These are phyloP conservation scores for Pythium oligandrum DNA, from an alignment of 352 stramenopile species.

Conservation along the genomic window DNA sequence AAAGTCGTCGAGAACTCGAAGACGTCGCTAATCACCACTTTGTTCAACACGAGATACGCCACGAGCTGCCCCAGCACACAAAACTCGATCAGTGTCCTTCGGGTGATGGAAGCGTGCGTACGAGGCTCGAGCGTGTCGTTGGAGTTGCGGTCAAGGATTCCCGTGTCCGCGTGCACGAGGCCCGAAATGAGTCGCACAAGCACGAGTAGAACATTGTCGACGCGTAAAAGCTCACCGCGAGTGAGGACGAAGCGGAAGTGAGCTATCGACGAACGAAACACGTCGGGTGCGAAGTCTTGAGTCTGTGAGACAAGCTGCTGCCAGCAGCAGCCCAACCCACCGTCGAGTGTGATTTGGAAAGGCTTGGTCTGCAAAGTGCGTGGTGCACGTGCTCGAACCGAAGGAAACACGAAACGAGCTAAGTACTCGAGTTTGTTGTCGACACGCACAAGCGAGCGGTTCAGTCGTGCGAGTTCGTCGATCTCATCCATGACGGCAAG, in stretches of 20 bases:
- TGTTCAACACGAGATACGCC: background rate
- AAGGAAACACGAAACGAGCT: slow-evolving; percentile 29
- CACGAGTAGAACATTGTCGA: slow-evolving; percentile 19
- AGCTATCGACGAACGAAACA: slow-evolving; percentile 9
- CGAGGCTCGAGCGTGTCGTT: slow-evolving; percentile 12
- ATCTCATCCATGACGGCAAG: slow-evolving; percentile 43
- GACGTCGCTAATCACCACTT: slow-evolving; percentile 27
- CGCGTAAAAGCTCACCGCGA: slow-evolving; percentile 3
- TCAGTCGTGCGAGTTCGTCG: slow-evolving; percentile 41
- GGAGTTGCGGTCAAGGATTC: slow-evolving; percentile 8
- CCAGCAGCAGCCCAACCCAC: slow-evolving; percentile 7
- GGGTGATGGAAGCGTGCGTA: slow-evolving; percentile 3
- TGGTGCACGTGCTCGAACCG: slow-evolving; percentile 15
- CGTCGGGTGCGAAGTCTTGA: background rate
- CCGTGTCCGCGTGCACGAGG: slow-evolving; percentile 11
- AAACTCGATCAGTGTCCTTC: slow-evolving; percentile 31
- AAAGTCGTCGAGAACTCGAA: slow-evolving; percentile 55
- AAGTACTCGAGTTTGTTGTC: slow-evolving; percentile 69
- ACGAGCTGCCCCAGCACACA: slow-evolving; percentile 56
- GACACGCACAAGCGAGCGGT: slow-evolving; percentile 47
- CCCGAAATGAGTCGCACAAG: slow-evolving; percentile 15
- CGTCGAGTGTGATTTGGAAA: background rate
- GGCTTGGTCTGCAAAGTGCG: background rate
- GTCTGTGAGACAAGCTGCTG: slow-evolving; percentile 15
- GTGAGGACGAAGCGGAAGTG: slow-evolving; percentile 7